phyloP scores from a whole-genome alignment of 768 basidiomycete species.

The Tylopilus sp. region DNA sequence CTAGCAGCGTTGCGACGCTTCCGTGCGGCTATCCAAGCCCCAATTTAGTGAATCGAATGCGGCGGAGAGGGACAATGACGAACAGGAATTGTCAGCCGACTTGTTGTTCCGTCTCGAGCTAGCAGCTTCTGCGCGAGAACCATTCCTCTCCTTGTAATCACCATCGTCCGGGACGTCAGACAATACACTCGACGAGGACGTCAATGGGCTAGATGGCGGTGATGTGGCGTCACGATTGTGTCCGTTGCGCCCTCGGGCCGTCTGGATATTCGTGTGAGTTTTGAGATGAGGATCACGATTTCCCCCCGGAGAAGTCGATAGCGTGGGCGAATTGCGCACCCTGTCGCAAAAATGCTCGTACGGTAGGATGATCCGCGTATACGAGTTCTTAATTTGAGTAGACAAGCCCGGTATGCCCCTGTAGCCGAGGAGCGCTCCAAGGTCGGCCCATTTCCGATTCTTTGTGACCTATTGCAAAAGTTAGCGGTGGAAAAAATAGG shows the following conservation, averaged over 20 bases:
- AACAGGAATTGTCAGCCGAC: slow-evolving; percentile 46
- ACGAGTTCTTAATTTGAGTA: slow-evolving; percentile 86
- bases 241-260: slow-evolving; percentile 36
- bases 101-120: slow-evolving; percentile 52
- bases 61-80: slow-evolving; percentile 10
- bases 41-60: slow-evolving; percentile 10
- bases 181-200: slow-evolving; percentile 72
- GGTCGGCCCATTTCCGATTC: slow-evolving; percentile 82
- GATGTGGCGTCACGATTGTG: slow-evolving; percentile 47
- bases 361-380: slow-evolving; percentile 88
- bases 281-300: slow-evolving; percentile 51
- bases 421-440: slow-evolving; percentile 82
- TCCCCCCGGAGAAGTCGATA: slow-evolving; percentile 37
- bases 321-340: slow-evolving; percentile 59
- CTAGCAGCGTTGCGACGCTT: slow-evolving; percentile 17
- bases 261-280: slow-evolving; percentile 50
- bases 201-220: slow-evolving; percentile 70
- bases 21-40: slow-evolving; percentile 34
- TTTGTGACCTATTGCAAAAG: slow-evolving; percentile 61
- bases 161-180: slow-evolving; percentile 80
- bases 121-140: slow-evolving; percentile 35
- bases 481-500: slow-evolving; percentile 26
- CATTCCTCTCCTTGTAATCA: slow-evolving; percentile 55
- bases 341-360: slow-evolving; percentile 88
- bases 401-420: slow-evolving; percentile 78